Base-by-base conservation (phyloP, 2,329 filamentous ascomycete species). In the Nigrospora osmanthi region DNA sequence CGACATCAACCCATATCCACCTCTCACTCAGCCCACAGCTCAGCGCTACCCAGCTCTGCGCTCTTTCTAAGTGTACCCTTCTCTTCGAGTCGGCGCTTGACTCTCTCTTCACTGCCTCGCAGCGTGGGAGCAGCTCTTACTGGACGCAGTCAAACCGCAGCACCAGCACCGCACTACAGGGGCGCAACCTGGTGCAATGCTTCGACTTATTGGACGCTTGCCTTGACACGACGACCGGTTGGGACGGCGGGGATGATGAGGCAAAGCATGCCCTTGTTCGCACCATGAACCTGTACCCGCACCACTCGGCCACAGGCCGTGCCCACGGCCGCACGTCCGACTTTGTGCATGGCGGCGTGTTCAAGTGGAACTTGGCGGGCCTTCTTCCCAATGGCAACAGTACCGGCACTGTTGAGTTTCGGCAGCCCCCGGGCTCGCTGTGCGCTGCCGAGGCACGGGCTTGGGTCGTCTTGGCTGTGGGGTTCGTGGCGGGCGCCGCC, bases 401-500 rank as follows among this genome's bases (percentile, higher is more conserved):
- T 6, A 47, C 52, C n/a, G 61, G 60, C 6, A 64, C 62, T 9
- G 51, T 68, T 17, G 65, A 68, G 52, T 68, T 61, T 40, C 59
- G 65, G 3, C 65, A 67, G 57, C 52, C 61, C 12, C 56, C 59
- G 3, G 65, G 64, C 9, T 62, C 60, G 46, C 31, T 49, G 9
- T 40, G 23, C 0, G 54, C 59, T 12, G 61, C 55, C 13, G 60
- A 66, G 7, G 65, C 57, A 3, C 47, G 49, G 11, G 51, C 52
- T 0, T 67, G 63, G 63, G 56, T 60, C 11, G 52, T 55, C 35
- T 54, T 67, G 33, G 58, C 39, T 5, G 19, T 46, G 11, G 39
- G 39, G 14, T 46, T 90, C 46, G 69, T 97, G 23, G 88, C 97
- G n/a, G 87, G 87, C 45, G 90, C 89, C 48, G 97, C 42, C 15